Evolutionary conservation across 163 green algal species (phyloP).

Genomic region (Prototheca cutis): DNA sequence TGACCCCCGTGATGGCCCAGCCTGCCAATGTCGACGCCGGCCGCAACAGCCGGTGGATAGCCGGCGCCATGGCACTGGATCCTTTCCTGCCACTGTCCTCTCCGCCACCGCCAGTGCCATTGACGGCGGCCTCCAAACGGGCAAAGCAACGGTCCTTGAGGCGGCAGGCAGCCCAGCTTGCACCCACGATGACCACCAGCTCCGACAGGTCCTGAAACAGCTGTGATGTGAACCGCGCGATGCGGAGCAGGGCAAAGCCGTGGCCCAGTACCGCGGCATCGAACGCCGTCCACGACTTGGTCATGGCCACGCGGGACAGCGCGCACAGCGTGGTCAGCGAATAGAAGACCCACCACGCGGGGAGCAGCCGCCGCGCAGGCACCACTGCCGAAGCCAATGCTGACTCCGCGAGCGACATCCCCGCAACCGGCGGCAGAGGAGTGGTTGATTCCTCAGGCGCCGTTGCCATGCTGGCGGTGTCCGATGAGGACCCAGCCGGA

Average conservation of each 20-base stretch:
- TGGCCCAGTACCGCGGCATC: slow-evolving; percentile 2
- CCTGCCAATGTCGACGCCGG: background rate
- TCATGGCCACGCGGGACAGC: slow-evolving; percentile 7
- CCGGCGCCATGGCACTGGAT: too few relatives aligned
- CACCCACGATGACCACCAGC: slow-evolving; percentile 15
- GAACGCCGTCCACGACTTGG: slow-evolving; percentile 3
- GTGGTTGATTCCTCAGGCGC: too few relatives aligned
- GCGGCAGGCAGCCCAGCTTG: slow-evolving; percentile 10
- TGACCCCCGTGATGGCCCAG: slow-evolving; percentile 1
- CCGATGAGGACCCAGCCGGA: too few relatives aligned
- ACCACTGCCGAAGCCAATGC: too few relatives aligned
- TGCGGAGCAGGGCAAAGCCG: background rate
- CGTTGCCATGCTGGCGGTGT: too few relatives aligned
- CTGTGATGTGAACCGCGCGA: slow-evolving; percentile 7
- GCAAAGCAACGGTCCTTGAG: slow-evolving; percentile 17
- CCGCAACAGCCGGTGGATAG: slow-evolving; percentile 6
- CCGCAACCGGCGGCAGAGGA: too few relatives aligned
- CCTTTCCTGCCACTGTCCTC: background rate
- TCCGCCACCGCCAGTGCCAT: background rate
- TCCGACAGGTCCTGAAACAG: slow-evolving; percentile 15
- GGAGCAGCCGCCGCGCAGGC: slow-evolving; percentile 7
- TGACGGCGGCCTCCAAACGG: background rate
- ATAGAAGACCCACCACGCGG: slow-evolving; percentile 7
- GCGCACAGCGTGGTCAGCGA: background rate
- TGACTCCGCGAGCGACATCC: too few relatives aligned